A percentile compares a stretch with the other conserved stretches of the same genome.
Evolutionary conservation across 139 green algal genomes (phyloP).

Genomic region (Auxenochlorella pyrenoidosa): DNA sequence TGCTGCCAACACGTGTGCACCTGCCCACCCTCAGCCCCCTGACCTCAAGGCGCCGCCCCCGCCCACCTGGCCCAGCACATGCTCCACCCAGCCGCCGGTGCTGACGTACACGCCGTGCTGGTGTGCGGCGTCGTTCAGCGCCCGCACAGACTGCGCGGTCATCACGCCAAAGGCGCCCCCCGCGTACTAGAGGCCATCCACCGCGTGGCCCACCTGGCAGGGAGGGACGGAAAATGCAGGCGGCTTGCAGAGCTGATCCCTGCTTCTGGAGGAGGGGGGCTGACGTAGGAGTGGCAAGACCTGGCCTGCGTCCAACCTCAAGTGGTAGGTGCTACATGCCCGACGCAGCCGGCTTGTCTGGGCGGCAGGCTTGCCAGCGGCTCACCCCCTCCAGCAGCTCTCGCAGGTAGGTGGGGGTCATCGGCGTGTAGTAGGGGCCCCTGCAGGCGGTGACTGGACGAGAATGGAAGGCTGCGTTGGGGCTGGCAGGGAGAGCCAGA

Average conservation of each 20-base stretch:
- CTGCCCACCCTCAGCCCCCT: neutral
- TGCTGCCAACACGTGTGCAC: no score
- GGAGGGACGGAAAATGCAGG: neutral
- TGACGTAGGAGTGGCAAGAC: no score
- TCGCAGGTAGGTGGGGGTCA: constrained; percentile 21
- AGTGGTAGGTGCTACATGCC: no score
- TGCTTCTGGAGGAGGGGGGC: no score
- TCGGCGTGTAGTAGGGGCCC: neutral
- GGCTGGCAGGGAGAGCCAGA: no score
- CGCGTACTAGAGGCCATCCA: constrained; percentile 48
- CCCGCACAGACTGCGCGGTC: neutral
- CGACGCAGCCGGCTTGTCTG: no score
- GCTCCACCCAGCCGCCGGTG: constrained; percentile 20
- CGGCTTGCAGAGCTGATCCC: no score
- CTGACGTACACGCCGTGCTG: constrained; percentile 13
- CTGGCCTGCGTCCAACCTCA: no score
- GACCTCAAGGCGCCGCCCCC: neutral
- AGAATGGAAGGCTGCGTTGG: neutral
- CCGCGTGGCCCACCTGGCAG: constrained; percentile 21
- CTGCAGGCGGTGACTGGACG: neutral
- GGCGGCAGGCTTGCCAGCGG: no score
- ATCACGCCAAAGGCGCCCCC: constrained; percentile 23
- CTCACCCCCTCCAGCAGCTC: constrained; percentile 28
- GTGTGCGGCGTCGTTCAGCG: neutral
- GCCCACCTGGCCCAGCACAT: neutral